Conservation (phyloP, 257 asterid species). For the Nicotiana benthamiana region DNA sequence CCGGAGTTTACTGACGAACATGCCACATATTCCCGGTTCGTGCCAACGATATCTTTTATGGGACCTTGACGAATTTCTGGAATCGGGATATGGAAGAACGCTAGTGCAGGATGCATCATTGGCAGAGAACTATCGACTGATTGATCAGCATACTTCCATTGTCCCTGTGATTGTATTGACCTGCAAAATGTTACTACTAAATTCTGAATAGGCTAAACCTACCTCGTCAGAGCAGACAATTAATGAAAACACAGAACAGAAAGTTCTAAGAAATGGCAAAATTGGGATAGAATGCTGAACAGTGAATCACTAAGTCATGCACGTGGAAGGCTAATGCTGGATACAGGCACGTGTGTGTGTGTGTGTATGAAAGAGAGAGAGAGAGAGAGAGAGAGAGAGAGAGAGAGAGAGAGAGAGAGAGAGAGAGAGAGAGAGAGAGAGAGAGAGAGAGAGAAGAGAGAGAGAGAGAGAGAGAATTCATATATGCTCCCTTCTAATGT, state of each 20-base stretch:
- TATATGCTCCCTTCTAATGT: not conserved
- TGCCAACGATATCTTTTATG: slow-evolving; percentile 46
- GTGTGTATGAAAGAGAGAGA: not conserved
- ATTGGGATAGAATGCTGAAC: not conserved
- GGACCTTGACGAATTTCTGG: slow-evolving; percentile 85
- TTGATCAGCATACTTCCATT: slow-evolving; percentile 13
- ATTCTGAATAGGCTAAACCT: slow-evolving; percentile 19
- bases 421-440: not conserved
- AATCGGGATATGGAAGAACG: slow-evolving; percentile 93
- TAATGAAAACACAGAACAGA: not conserved
- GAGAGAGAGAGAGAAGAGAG: not conserved
- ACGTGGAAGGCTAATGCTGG: not conserved
- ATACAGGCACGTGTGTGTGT: not conserved
- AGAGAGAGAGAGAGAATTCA: not conserved
- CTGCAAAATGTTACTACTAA: slow-evolving; percentile 50
- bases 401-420: not conserved
- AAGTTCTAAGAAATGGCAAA: not conserved
- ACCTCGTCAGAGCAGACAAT: not conserved
- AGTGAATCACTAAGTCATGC: not conserved
- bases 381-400: not conserved
- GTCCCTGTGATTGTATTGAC: slow-evolving; percentile 49
- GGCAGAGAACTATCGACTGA: slow-evolving; percentile 5
- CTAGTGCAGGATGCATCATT: slow-evolving; percentile 43
- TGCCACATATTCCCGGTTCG: slow-evolving; percentile 50
- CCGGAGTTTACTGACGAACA: slow-evolving; percentile 64